These are phyloP conservation scores for Penicillium hesseltinei DNA, from an alignment of 2,329 filamentous ascomycete genomes.

Conservation along the genomic window DNA sequence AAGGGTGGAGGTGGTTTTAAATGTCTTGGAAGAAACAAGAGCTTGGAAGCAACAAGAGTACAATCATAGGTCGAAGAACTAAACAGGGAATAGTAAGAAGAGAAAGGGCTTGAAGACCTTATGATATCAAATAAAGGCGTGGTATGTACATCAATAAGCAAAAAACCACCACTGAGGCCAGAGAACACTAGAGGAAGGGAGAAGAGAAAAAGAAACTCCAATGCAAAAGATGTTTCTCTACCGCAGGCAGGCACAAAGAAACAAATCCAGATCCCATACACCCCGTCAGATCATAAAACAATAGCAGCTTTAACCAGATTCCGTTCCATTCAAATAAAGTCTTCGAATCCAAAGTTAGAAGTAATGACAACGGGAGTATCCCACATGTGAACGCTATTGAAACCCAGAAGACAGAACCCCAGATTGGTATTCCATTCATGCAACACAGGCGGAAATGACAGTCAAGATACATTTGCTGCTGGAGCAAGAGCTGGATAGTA, in stretches of 20 bases:
- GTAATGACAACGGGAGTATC: slow-evolving; percentile 7
- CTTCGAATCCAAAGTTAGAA: slow-evolving; percentile 5
- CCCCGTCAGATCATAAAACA: slow-evolving; percentile 8
- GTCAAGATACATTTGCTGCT: slow-evolving; percentile 19
- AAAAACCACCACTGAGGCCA: not conserved
- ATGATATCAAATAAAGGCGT: not conserved
- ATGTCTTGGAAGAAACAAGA: not conserved
- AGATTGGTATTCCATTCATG: slow-evolving; percentile 8
- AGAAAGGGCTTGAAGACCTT: not conserved
- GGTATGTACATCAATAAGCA: slow-evolving; percentile 11
- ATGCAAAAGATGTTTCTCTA: slow-evolving; percentile 3
- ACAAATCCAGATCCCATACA: slow-evolving; percentile 3
- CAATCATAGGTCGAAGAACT: not conserved
- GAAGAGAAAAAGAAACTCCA: not conserved
- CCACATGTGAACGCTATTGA: slow-evolving; percentile 18
- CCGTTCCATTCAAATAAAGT: slow-evolving; percentile 16
- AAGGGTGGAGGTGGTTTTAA: not conserved
- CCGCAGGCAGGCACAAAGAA: not conserved
- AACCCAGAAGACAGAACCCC: slow-evolving; percentile 2
- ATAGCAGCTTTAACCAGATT: slow-evolving; percentile 4
- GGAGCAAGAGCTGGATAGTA: slow-evolving; percentile 9
- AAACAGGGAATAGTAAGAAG: not conserved
- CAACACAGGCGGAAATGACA: slow-evolving; percentile 11
- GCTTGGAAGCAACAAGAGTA: not conserved
- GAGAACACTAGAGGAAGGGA: not conserved